Base-by-base conservation (phyloP, 257 asterid species). In the Dorcoceras hygrometricum region DNA sequence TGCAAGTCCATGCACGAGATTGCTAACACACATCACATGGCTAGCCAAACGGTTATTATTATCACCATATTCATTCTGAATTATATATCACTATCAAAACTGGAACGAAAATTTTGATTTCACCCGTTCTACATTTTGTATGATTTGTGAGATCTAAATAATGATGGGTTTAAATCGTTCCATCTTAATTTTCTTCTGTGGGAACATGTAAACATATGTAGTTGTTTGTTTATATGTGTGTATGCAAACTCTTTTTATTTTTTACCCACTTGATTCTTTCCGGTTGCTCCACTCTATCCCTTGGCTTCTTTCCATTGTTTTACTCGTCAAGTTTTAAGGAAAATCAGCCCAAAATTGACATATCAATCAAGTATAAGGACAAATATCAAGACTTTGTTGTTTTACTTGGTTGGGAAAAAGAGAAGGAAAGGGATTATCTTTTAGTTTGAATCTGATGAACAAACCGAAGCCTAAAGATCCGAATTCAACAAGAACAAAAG, bases 221-320 rank as follows among this genome's bases (percentile, higher is more conserved):
- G 6, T 0, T 60, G 9, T 4, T 18, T 14, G 67, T 14, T 20
- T 12, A 36, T 43, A 8, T 22, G 0, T 1, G 23, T 48, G 26
- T 20, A 23, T 27, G 18, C 3, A 27, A 9, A 20, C n/a, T 26
- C 57, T 34, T 62, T 73, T 51, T 59, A 63, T 39, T 67, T 50
- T 74, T 23, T 8, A 18, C 26, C 50, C 67, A 69, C 6, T 60
- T 34, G 95, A 90, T 87, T 84, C 96, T 77, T 87, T 87, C 75
- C 96, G 82, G 87, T 63, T 50, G 25, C 55, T 43, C 75, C 80
- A 86, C 96, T 84, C 91, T 69, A 76, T 76, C 71, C 75, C 79
- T 29, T 84, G 79, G 81, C 89, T 81, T 81, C 76, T 66, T 25
- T 39, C 76, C 67, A 26, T 67, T 74, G 77, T 57, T 80, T 55